Evolutionary conservation across 2,329 filamentous ascomycete species (phyloP).

Genomic region (Microsporum canis): DNA sequence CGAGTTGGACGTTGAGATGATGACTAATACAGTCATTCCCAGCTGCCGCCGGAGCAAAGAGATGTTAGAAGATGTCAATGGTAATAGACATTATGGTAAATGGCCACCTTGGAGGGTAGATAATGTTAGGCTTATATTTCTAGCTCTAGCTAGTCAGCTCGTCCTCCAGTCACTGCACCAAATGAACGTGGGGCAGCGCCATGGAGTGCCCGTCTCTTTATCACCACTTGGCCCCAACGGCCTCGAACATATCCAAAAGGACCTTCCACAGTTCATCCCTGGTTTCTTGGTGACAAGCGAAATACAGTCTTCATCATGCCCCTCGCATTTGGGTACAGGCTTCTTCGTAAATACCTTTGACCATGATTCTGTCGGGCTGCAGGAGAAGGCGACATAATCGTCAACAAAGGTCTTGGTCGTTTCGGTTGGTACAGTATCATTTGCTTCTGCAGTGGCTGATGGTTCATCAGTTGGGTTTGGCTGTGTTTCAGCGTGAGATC

Average conservation of each 20-base stretch:
- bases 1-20: not conserved
- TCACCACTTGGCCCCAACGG: slow-evolving; percentile 76
- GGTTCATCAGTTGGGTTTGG: not conserved
- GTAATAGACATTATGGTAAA: not conserved
- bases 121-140: not conserved
- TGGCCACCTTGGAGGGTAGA: not conserved
- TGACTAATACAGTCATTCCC: not conserved
- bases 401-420: not conserved
- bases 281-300: slow-evolving; percentile 77
- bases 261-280: slow-evolving; percentile 62
- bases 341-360: slow-evolving; percentile 68
- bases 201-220: slow-evolving; percentile 73
- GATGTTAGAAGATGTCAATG: not conserved
- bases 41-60: not conserved
- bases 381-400: not conserved
- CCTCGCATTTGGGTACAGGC: slow-evolving; percentile 64
- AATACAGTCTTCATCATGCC: slow-evolving; percentile 75
- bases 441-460: not conserved
- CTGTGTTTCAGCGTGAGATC: not conserved
- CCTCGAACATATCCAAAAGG: slow-evolving; percentile 59
- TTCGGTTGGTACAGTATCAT: not conserved
- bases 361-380: slow-evolving; percentile 55
- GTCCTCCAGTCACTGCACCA: slow-evolving; percentile 53
- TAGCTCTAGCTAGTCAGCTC: not conserved
- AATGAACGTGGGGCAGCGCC: slow-evolving; percentile 78